Evolutionary conservation across 2,329 filamentous ascomycete species (phyloP), one percentile per base, ranked within the genome.

Genomic region (Aspergillus calidoustus): DNA sequence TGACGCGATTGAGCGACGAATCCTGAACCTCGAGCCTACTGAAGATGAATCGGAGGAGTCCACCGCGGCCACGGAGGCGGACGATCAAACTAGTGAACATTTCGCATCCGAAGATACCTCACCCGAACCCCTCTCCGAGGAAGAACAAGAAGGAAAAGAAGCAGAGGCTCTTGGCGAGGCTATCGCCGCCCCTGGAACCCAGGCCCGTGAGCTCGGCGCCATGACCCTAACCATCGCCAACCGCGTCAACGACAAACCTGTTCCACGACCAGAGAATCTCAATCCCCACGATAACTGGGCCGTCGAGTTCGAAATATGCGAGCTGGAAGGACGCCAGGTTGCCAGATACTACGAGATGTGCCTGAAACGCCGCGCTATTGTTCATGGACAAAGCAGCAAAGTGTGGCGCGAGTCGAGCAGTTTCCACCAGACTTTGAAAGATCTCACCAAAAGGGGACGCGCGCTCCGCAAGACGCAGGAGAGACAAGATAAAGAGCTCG

Each of bases 261-360:
- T 92, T 1, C 72, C 79, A 0, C 87, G 92, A 3, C 91, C 92
- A 0, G 66, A 77, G 1, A 68, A 81, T 0, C 73, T 89, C 50
- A 75, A 55, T 0, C 34, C 69, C 15, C 22, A 69, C 0, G 83
- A 87, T 66, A 71, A 79, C 7, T 97, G 93, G 93, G 75, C 79
- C 0, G 80, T 97, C n/a, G 87, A 95, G 68, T 97, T 96, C 76
- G 83, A 88, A 41, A 78, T 97, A 52, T 83, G 84, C 50, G 90
- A 93, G 66, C 80, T 93, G 2, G 56, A 76, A 0, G 65, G 75
- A 3, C 47, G 65, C 0, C 78, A 80, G 9, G 86, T 84, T 1
- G 76, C 74, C 62, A 75, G 59, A 0, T 74, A 90, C 25, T 92
- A 92, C 73, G 47, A 71, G 1, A 78, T 82, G 54, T 80, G 87